phyloP scores from a whole-genome alignment of 1,139 yeast genomes.

The Candida labiduridarum region DNA sequence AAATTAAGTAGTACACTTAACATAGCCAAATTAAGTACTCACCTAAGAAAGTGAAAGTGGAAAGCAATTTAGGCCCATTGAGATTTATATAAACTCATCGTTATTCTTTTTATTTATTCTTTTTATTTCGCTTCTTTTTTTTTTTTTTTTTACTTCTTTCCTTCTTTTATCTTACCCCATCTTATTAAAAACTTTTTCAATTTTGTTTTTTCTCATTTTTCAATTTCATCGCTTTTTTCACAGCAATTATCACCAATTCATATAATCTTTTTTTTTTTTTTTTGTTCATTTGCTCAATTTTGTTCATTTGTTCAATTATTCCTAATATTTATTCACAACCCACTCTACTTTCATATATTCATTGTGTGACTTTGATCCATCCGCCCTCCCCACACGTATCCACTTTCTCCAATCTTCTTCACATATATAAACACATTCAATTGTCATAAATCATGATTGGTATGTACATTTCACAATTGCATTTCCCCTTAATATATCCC shows the following conservation, averaged over 20 bases:
- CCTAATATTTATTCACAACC: no score
- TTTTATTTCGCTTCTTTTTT: background rate
- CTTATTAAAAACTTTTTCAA: background rate
- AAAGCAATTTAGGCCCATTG: no score
- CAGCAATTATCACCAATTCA: no score
- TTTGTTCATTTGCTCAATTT: no score
- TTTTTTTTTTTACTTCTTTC: background rate
- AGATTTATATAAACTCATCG: constrained; percentile 2
- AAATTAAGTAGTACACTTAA: no score
- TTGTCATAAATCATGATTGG: background rate
- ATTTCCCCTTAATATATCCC: no score
- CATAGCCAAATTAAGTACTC: no score
- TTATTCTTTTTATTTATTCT: background rate
- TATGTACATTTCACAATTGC: background rate
- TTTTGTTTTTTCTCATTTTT: background rate
- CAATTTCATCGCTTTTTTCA: background rate
- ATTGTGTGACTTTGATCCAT: background rate
- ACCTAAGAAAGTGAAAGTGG: no score
- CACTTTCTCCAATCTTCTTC: background rate
- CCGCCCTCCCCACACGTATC: no score
- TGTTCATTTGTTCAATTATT: no score
- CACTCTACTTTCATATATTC: no score
- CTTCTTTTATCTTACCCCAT: background rate
- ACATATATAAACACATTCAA: background rate
- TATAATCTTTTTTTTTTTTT: no score